Percentiles rank a stretch among this genome's conserved stretches.
These are phyloP conservation scores for Rhodomyrtus tomentosa DNA, from an alignment of 345 rosid species.

Conservation along the genomic window DNA sequence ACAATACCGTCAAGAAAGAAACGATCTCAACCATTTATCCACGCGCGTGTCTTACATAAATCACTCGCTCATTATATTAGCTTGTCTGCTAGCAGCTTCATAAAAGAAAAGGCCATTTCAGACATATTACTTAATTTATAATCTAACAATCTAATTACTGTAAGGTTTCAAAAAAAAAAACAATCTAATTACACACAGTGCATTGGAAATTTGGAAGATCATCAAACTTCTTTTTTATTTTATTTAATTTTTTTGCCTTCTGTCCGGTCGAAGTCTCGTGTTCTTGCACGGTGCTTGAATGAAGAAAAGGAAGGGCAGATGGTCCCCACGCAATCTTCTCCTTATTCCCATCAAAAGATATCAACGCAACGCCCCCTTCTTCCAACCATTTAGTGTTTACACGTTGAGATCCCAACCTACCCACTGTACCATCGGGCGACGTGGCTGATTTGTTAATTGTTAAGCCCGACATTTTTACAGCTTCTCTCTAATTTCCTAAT, in stretches of 20 bases:
- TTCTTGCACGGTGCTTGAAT: background rate
- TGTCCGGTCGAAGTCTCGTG: background rate
- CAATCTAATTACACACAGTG: background rate
- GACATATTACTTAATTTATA: background rate
- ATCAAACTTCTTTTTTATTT: fast-evolving
- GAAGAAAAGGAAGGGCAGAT: background rate
- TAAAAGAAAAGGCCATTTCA: background rate
- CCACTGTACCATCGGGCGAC: background rate
- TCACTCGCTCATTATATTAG: too few species aligned
- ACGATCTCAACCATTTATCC: too few species aligned
- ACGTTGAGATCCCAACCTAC: background rate
- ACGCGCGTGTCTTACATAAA: too few species aligned
- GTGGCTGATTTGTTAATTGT: background rate
- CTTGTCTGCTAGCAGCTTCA: too few species aligned
- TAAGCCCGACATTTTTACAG: background rate
- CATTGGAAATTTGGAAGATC: background rate
- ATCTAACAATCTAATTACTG: background rate
- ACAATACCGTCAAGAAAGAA: too few species aligned
- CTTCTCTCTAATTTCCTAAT: background rate
- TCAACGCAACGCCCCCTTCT: background rate
- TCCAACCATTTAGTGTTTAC: too few species aligned
- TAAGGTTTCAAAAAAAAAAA: too few species aligned
- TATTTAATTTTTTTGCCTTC: background rate
- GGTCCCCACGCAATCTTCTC: constrained; percentile 35
- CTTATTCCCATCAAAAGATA: constrained; percentile 32